Evolutionary conservation across 345 rosid genomes (phyloP), one percentile per base, ranked within the genome.

Genomic region (Lagerstroemia speciosa): DNA sequence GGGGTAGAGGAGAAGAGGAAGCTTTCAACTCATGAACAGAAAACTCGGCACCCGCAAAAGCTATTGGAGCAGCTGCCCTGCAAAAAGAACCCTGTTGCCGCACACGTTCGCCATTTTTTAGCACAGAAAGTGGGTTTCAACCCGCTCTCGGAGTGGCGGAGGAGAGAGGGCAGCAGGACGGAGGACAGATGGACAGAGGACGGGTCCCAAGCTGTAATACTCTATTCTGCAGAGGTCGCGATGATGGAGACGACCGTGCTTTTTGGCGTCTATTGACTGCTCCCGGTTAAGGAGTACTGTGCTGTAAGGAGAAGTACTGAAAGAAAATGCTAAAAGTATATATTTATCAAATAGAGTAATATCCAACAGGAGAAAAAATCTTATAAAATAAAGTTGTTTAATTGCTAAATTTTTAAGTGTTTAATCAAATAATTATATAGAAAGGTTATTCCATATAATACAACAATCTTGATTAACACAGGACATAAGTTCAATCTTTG

Each of bases 131-230:
- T 15, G 37, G 68, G 57, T 29, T 43, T 65, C 53, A 46, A 19
- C 53, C 53, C 17, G 50, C 53, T 46, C 4, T 6, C 53, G 53
- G 53, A 46, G 53, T 1, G 38, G 30, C 24, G 9, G 24, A 38
- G 50, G 48, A 27, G 40, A 12, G 48, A 41, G 3, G 36, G 67
- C 48, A 64, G 48, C 26, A 34, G n/a, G n/a, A n/a, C n/a, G n/a
- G n/a, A 34, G 43, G 20, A 22, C 67, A 5, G 46, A 64, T n/a
- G 30, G 38, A 61, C 24, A 22, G 24, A 38, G 50, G 48, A 27
- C 31, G 68, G 68, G 24, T 66, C 68, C 68, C 45, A 2, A 1
- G 68, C 7, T 66, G 41, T 34, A 52, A 26, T 46, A 8, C 45
- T 19, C 26, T 27, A 41, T n/a, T 29, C 68, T 3, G 33, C 53